These are phyloP conservation scores for Polychaeton citri DNA, from an alignment of 2,329 filamentous ascomycete genomes.

Conservation along the genomic window DNA sequence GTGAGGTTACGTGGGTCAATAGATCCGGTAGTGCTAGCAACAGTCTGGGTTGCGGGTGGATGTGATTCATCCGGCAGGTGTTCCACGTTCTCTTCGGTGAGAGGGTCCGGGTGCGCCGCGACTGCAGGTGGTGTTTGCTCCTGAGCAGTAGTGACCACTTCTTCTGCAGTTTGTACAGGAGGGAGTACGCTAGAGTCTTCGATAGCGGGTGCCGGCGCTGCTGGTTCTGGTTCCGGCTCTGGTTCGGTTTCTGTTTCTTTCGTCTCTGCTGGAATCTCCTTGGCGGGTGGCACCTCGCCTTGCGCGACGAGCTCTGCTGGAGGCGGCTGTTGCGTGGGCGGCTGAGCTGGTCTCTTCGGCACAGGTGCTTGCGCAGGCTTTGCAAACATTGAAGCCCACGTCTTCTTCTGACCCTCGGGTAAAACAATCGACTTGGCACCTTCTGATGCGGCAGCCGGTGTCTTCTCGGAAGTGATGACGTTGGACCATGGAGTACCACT, in stretches of 20 bases:
- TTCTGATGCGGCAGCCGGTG: slow-evolving; percentile 19
- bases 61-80: slow-evolving; percentile 68
- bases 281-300: slow-evolving; percentile 12
- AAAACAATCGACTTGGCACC: slow-evolving; percentile 20
- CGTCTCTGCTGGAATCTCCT: slow-evolving; percentile 8
- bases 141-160: slow-evolving; percentile 7
- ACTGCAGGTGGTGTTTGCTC: slow-evolving; percentile 24
- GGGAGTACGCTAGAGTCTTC: slow-evolving; percentile 10
- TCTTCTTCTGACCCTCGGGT: slow-evolving; percentile 33
- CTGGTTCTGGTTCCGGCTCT: slow-evolving; percentile 7
- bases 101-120: slow-evolving; percentile 61
- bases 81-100: slow-evolving; percentile 87
- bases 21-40: slow-evolving; percentile 80
- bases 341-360: slow-evolving; percentile 23
- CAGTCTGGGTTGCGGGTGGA: slow-evolving; percentile 66
- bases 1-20: slow-evolving; percentile 62
- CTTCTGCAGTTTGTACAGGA: slow-evolving; percentile 5
- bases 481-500: slow-evolving; percentile 32
- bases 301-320: slow-evolving; percentile 20
- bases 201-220: slow-evolving; percentile 11
- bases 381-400: slow-evolving; percentile 41
- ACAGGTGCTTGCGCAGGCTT: slow-evolving; percentile 34
- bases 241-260: slow-evolving; percentile 14
- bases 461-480: slow-evolving; percentile 13
- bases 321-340: slow-evolving; percentile 11